These are phyloP conservation scores for Volutella citrinella DNA, from an alignment of 2,329 filamentous ascomycete species.

Conservation along the genomic window DNA sequence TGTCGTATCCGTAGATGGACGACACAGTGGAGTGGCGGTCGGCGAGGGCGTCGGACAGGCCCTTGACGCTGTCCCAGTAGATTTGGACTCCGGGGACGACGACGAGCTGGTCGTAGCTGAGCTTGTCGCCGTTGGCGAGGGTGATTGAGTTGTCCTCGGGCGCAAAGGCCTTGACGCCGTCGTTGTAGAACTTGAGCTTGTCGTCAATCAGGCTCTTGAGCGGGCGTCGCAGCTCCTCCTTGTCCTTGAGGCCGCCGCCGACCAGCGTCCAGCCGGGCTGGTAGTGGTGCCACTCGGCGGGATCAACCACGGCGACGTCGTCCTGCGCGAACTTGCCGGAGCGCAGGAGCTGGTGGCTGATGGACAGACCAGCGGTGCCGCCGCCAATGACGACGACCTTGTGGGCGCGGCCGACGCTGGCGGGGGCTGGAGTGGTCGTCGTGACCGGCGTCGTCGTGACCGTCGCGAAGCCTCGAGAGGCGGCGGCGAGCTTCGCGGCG, in stretches of 20 bases:
- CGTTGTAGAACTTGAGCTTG: conserved; percentile 60
- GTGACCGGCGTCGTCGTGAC: conserved; percentile 9
- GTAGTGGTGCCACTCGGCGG: conserved; percentile 62
- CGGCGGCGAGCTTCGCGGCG: not conserved
- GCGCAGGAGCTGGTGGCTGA: conserved; percentile 65
- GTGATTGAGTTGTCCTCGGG: conserved; percentile 57
- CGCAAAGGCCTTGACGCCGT: conserved; percentile 45
- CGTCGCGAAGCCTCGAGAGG: not conserved
- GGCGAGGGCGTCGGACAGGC: conserved; percentile 53
- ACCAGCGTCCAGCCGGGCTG: conserved; percentile 70
- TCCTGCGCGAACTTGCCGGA: conserved; percentile 52
- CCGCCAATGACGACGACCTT: conserved; percentile 66
- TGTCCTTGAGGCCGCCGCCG: conserved; percentile 62
- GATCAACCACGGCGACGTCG: conserved; percentile 65
- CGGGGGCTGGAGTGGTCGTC: not conserved
- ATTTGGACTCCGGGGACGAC: conserved; percentile 57
- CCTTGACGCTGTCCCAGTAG: conserved; percentile 50
- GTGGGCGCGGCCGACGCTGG: conserved; percentile 39
- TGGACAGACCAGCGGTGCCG: conserved; percentile 61
- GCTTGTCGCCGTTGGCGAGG: conserved; percentile 50
- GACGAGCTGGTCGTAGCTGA: conserved; percentile 63
- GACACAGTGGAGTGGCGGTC: conserved; percentile 47
- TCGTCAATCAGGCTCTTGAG: conserved; percentile 51
- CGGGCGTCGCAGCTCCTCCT: conserved; percentile 53
- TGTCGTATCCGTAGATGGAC: conserved; percentile 56